Conservation (phyloP, 106 monocot genomes). For the Xerophyta viscosa region DNA sequence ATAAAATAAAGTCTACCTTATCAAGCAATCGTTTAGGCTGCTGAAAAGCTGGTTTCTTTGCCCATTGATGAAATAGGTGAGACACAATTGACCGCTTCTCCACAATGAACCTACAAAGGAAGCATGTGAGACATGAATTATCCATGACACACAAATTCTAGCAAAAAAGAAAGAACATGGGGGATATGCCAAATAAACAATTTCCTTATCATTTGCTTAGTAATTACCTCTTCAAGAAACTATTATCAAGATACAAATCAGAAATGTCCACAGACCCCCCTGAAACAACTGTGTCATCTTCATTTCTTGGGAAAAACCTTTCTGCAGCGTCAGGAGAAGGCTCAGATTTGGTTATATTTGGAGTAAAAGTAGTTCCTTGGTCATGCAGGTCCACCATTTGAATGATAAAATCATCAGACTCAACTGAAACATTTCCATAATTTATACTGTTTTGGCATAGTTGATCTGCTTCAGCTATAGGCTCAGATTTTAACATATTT, state of each 20-base stretch:
- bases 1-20: slow-evolving; percentile 38
- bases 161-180: too few relatives aligned
- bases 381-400: too few relatives aligned
- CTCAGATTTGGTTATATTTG: slow-evolving; percentile 13
- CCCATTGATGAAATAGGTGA: slow-evolving; percentile 91
- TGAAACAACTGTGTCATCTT: slow-evolving; percentile 7
- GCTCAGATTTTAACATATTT: too few relatives aligned
- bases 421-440: too few relatives aligned
- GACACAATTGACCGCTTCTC: slow-evolving; percentile 74
- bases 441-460: too few relatives aligned
- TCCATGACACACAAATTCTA: too few relatives aligned
- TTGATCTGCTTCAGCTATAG: too few relatives aligned
- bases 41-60: slow-evolving; percentile 77
- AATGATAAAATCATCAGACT: too few relatives aligned
- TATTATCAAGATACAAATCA: slow-evolving; percentile 35
- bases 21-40: slow-evolving; percentile 73
- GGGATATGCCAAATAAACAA: too few relatives aligned
- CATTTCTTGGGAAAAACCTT: background rate
- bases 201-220: too few relatives aligned
- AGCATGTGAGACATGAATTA: background rate
- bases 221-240: slow-evolving; percentile 89
- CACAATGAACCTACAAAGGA: slow-evolving; percentile 37
- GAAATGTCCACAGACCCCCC: slow-evolving; percentile 15
- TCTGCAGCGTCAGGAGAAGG: slow-evolving; percentile 1
- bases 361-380: slow-evolving; percentile 7